Percentiles rank a stretch among this genome's conserved stretches.
Conservation (phyloP, 768 basidiomycete genomes). For the Naganishia antarctica region DNA sequence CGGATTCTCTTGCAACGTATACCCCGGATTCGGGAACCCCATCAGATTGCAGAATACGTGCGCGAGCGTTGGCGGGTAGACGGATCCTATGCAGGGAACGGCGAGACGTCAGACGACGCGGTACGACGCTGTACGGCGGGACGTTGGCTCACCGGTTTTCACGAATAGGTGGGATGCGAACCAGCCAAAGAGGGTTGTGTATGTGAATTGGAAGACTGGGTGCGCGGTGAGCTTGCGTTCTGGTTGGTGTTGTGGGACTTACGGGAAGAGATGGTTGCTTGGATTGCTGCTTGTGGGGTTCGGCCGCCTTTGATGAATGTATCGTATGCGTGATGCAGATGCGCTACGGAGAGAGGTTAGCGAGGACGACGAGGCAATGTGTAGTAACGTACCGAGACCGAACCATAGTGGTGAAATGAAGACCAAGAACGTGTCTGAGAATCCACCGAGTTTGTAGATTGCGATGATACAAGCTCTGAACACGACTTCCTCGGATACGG, state of each 20-base stretch:
- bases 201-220: conserved; percentile 76
- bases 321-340: conserved; percentile 88
- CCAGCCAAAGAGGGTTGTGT: conserved; percentile 90
- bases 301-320: conserved; percentile 70
- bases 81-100: conserved; percentile 52
- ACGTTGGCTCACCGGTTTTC: conserved; percentile 57
- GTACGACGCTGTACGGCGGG: no score
- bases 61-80: conserved; percentile 69
- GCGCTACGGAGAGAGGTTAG: conserved; percentile 56
- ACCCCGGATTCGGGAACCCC: conserved; percentile 70
- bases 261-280: conserved; percentile 56
- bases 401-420: conserved; percentile 80
- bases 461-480: conserved; percentile 80
- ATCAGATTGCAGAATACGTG: conserved; percentile 93
- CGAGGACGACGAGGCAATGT: not conserved
- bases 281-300: conserved; percentile 60
- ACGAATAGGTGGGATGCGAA: conserved; percentile 80
- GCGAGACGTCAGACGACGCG: no score
- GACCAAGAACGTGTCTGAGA: conserved; percentile 60
- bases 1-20: conserved; percentile 59
- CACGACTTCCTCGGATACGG: conserved; percentile 85
- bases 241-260: no score
- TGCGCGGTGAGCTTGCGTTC: no score
- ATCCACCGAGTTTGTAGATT: conserved; percentile 64
- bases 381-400: conserved; percentile 65